phyloP scores from a whole-genome alignment of 768 basidiomycete species.

The Pulveroboletus sp. region DNA sequence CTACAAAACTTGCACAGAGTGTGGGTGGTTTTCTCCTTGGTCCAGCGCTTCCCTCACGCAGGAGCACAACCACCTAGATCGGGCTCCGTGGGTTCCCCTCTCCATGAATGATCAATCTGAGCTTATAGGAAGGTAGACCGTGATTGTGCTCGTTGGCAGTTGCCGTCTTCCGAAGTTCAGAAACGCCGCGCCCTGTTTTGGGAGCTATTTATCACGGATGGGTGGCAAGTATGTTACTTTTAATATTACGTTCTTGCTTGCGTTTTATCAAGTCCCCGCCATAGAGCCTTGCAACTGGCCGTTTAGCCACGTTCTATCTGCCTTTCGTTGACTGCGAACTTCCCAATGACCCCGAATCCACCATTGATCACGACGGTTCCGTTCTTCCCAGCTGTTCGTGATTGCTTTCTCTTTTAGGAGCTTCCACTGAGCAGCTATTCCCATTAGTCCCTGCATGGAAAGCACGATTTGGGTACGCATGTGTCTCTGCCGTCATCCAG shows the following conservation, averaged over 20 bases:
- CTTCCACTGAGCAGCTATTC: neutral
- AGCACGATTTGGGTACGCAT: conserved; percentile 61
- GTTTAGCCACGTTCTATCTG: conserved; percentile 62
- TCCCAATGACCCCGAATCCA: conserved; percentile 56
- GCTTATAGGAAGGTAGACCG: conserved; percentile 47
- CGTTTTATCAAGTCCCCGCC: neutral
- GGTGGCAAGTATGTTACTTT: conserved; percentile 56
- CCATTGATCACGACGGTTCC: conserved; percentile 53
- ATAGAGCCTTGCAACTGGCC: conserved; percentile 66
- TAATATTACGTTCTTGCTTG: neutral
- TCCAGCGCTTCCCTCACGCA: conserved; percentile 1
- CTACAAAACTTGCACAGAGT: conserved; percentile 63
- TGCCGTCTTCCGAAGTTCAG: conserved; percentile 58
- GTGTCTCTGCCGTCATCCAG: conserved; percentile 63
- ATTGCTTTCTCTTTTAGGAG: neutral
- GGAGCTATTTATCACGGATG: conserved; percentile 71
- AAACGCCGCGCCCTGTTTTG: conserved; percentile 68
- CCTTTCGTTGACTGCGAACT: conserved; percentile 72
- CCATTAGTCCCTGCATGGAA: conserved; percentile 62
- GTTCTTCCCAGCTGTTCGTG: conserved; percentile 56
- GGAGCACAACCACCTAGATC: conserved; percentile 37
- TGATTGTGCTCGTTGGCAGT: conserved; percentile 66
- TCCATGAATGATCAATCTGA: neutral
- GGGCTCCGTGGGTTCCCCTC: conserved; percentile 53
- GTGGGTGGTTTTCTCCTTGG: conserved; percentile 36